Evolutionary conservation across 2,329 filamentous ascomycete genomes (phyloP), one percentile per base, ranked within the genome.

Genomic region (Fusarium duplospermum): DNA sequence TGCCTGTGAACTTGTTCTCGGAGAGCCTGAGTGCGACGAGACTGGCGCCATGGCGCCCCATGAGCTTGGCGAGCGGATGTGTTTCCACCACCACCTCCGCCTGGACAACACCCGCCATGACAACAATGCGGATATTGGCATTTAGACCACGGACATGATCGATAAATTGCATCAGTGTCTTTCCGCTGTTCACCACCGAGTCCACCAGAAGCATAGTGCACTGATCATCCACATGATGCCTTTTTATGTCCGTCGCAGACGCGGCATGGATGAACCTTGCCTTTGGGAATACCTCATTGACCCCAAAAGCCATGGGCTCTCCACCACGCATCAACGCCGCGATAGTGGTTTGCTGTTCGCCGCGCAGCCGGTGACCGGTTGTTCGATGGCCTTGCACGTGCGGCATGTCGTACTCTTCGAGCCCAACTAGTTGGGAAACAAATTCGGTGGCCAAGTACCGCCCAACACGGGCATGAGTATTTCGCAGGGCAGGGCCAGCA

Each of bases 311-410:
- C 87, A 93, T 89, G 1, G 89, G 84, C 70, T 91, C 89, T 11
- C 90, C 90, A 2, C 88, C 89, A 10, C 89, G 87, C 89, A 92
- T 92, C n/a, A 92, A 70, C 0, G 89, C 83, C 1, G 92, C 81
- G 56, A 93, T 91, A 1, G 84, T 66, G 0, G 88, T 92, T 9
- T 81, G 64, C 2, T 80, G 9, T 76, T 92, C 89, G 62, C 86
- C 27, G 0, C 52, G 66, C 2, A 92, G 81, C 10, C 81, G 84
- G 74, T 87, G 82, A 0, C 90, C 90, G 1, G 29, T 77, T 0
- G 83, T 86, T 2, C 69, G 7, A 38, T 84, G 69, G 6, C 86
- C 87, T 68, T 89, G 87, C 0, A 91, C 89, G 69, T 92, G 88
- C 0, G 71, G 66, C 18, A 91, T 89, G 0, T 66, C 3, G 72